Evolutionary conservation across 805 yeast species (phyloP).

Genomic region (Candida chauliodis): DNA sequence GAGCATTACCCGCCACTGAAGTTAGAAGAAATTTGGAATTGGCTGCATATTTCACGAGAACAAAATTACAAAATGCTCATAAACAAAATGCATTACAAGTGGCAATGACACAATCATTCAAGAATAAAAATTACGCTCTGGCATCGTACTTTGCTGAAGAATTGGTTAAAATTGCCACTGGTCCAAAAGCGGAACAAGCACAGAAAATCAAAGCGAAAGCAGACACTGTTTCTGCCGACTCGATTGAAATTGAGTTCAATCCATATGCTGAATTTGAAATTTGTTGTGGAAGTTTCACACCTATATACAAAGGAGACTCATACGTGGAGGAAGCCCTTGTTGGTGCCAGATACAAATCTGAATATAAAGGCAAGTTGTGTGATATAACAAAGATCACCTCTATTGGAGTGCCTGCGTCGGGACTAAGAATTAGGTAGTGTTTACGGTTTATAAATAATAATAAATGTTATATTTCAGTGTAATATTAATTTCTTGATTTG

Average conservation of each 20-base stretch:
- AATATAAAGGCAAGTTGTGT: slow-evolving; percentile 77
- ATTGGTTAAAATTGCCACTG: slow-evolving; percentile 67
- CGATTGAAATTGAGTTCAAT: slow-evolving; percentile 87
- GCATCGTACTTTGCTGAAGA: slow-evolving; percentile 90
- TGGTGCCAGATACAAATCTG: slow-evolving; percentile 79
- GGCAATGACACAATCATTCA: slow-evolving; percentile 91
- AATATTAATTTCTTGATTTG: background rate
- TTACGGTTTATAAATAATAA: no score
- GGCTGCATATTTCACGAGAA: slow-evolving; percentile 92
- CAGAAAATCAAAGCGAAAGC: slow-evolving; percentile 75
- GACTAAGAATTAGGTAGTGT: slow-evolving; percentile 54
- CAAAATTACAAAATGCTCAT: slow-evolving; percentile 78
- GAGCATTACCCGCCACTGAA: slow-evolving; percentile 67
- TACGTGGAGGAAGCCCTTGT: slow-evolving; percentile 75
- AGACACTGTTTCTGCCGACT: slow-evolving; percentile 78
- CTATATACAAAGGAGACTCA: slow-evolving; percentile 77
- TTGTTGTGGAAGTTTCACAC: slow-evolving; percentile 83
- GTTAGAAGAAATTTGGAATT: slow-evolving; percentile 86
- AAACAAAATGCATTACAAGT: slow-evolving; percentile 85
- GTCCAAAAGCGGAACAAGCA: slow-evolving; percentile 87
- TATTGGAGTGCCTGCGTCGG: slow-evolving; percentile 91
- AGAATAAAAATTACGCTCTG: slow-evolving; percentile 78
- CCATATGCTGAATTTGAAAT: slow-evolving; percentile 88
- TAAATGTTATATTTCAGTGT: background rate
- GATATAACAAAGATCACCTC: slow-evolving; percentile 69